These are phyloP conservation scores for Ampelocalamus luodianensis DNA, from an alignment of 176 grass and related monocot genomes.

Conservation along the genomic window DNA sequence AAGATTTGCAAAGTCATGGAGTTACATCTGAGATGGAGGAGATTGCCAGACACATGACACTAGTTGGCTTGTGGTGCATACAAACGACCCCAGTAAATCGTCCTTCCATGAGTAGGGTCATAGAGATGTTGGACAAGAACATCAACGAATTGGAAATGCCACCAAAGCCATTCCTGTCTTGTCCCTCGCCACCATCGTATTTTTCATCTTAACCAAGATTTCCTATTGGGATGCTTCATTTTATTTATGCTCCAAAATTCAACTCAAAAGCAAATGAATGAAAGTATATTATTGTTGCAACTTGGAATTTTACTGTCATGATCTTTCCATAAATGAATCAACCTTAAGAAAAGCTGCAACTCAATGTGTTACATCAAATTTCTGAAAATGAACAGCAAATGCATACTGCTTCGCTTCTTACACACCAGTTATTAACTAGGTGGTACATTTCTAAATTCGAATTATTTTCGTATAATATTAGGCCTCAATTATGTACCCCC, in stretches of 20 bases:
- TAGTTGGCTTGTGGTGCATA: conserved; percentile 62
- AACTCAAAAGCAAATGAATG: neutral
- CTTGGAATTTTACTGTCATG: neutral
- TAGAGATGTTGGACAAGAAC: conserved; percentile 55
- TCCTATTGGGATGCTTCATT: neutral
- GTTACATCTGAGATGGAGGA: conserved; percentile 27
- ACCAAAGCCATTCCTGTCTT: conserved; percentile 34
- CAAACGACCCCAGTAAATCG: conserved; percentile 42
- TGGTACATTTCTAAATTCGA: too few relatives aligned
- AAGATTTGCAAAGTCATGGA: conserved; percentile 31
- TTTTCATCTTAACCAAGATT: conserved; percentile 2
- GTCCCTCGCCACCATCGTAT: neutral
- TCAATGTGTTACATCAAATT: neutral
- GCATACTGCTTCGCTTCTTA: too few relatives aligned
- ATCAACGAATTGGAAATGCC: conserved; percentile 51
- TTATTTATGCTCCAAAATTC: neutral
- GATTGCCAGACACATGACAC: conserved; percentile 37
- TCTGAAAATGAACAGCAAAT: too few relatives aligned
- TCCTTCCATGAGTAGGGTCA: conserved; percentile 57
- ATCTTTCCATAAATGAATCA: neutral
- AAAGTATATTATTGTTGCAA: neutral
- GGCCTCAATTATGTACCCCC: too few relatives aligned
- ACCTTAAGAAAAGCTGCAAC: neutral
- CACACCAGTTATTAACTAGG: too few relatives aligned
- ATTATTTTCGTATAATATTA: too few relatives aligned